Percentiles rank a stretch among this genome's conserved stretches.
phyloP scores from a whole-genome alignment of 345 rosid genomes.

The Sisymbrium irio region DNA sequence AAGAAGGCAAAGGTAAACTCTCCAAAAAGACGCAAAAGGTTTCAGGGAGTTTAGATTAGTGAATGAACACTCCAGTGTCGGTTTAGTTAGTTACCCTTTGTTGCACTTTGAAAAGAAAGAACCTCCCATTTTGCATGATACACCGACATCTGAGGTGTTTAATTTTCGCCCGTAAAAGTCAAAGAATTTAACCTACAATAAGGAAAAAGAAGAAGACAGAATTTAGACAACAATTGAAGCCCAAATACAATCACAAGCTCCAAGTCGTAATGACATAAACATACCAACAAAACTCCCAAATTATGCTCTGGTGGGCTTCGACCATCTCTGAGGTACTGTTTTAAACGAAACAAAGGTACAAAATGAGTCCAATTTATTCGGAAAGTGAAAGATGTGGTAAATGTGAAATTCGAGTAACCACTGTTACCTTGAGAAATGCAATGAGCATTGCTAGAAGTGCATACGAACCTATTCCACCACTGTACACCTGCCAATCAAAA shows the following conservation, averaged over 20 bases:
- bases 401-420: not conserved
- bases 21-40: not conserved
- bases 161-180: slow-evolving; percentile 84
- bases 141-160: slow-evolving; percentile 77
- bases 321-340: slow-evolving; percentile 55
- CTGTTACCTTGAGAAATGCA: slow-evolving; percentile 68
- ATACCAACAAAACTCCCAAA: slow-evolving; percentile 88
- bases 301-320: slow-evolving; percentile 62
- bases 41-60: not conserved
- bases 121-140: slow-evolving; percentile 68
- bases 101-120: slow-evolving; percentile 67
- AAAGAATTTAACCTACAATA: slow-evolving; percentile 72
- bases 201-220: slow-evolving; percentile 23
- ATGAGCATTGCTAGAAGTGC: slow-evolving; percentile 89
- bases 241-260: not conserved
- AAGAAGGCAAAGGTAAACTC: not conserved
- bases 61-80: not conserved
- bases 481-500: slow-evolving; percentile 59
- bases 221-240: slow-evolving; percentile 11
- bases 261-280: slow-evolving; percentile 2
- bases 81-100: slow-evolving; percentile 57
- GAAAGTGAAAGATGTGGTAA: not conserved
- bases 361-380: not conserved
- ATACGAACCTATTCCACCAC: slow-evolving; percentile 93
- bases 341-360: not conserved